Evolutionary conservation across 768 basidiomycete species (phyloP), one percentile per base, ranked within the genome.

Genomic region (Mycena pura): DNA sequence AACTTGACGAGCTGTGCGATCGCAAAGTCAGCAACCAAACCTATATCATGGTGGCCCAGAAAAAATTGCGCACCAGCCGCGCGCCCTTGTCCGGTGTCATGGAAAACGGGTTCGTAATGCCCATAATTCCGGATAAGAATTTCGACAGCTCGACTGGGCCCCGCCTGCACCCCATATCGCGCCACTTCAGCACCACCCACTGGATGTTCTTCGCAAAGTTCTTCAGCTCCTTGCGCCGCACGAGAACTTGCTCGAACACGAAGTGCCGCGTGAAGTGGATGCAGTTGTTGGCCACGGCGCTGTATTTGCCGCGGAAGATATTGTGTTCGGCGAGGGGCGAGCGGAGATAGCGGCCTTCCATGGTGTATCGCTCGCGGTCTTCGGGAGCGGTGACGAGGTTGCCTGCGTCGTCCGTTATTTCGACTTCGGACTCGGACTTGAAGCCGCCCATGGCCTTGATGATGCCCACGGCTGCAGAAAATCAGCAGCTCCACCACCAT

Each of bases 231-330:
- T 48, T 50, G 32, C 19, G 44, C 19, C 63, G 32, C 14, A 34
- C 32, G 43, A 64, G 44, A 14, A 65, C 5, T 39, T 65, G 64
- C 15, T 62, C 59, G 34, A 65, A 57, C 24, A 65, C 53, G 55
- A 57, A 65, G 46, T 62, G 64, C 43, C 49, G 39, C 14, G 64
- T 65, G 31, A 65, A 65, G 54, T 65, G 64, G 34, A 65, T 65
- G 53, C 64, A 65, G 49, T 65, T 65, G 38, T 65, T 65, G 6
- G 64, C n/a, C 17, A 65, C 24, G 22, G 64, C 48, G 54, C 48
- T 65, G 54, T 65, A 65, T 53, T 39, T 25, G 36, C 64, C 64
- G 13, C 44, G 45, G 60, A 52, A 65, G 24, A 57, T 25, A 28
- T 21, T 45, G 9, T 57, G 38, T 22, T 22, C 40, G 19, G 59